These are phyloP conservation scores for Xylaria telfairii DNA, from an alignment of 495 filamentous ascomycete species.

Conservation along the genomic window DNA sequence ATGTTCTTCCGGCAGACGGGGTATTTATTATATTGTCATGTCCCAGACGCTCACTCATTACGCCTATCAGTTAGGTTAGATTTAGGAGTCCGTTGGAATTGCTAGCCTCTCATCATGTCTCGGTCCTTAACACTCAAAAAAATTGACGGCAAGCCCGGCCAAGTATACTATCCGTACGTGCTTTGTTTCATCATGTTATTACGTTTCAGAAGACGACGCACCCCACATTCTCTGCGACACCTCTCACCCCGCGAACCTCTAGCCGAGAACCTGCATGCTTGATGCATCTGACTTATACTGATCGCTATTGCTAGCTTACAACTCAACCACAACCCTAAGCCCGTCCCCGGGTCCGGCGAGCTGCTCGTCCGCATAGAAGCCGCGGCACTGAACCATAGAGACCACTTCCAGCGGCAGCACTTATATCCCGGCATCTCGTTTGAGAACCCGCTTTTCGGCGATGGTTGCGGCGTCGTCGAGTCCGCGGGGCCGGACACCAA, in stretches of 20 bases:
- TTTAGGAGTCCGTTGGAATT: not conserved
- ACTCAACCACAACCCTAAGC: constrained; percentile 62
- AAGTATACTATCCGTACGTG: constrained; percentile 79
- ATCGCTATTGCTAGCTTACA: constrained; percentile 57
- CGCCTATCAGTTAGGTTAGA: not conserved
- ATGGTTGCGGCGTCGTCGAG: constrained; percentile 78
- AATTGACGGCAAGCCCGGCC: constrained; percentile 75
- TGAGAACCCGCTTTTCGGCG: constrained; percentile 71
- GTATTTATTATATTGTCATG: not conserved
- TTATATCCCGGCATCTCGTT: constrained; percentile 87
- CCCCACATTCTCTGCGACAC: not conserved
- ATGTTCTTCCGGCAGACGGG: not conserved
- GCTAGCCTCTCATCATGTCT: constrained; percentile 43
- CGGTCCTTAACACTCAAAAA: constrained; percentile 57
- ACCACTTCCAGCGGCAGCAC: constrained; percentile 89
- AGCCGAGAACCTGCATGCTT: not conserved
- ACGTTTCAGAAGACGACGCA: not conserved
- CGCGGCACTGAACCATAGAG: constrained; percentile 87
- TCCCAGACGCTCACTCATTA: not conserved
- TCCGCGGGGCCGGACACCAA: constrained; percentile 60
- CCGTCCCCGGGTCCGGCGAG: constrained; percentile 65
- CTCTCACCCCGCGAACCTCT: not conserved
- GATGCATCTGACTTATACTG: not conserved
- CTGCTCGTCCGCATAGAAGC: constrained; percentile 74
- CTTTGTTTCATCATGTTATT: not conserved